Evolutionary conservation across 306 rosid genomes (phyloP).

Genomic region (Trichosanthes cucumerina): DNA sequence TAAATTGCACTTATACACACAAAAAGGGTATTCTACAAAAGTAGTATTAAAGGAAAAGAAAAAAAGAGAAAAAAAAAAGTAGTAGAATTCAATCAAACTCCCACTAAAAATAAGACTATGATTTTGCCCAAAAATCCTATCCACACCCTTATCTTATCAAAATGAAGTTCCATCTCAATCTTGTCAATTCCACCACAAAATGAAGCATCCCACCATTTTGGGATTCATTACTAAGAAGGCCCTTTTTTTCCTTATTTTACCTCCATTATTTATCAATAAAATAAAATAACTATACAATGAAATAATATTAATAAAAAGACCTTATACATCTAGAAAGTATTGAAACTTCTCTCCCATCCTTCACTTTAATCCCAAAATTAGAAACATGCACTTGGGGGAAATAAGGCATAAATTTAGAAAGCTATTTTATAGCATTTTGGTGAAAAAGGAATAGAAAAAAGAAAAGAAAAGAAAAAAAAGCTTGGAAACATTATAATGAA

Average conservation of each 20-base stretch:
- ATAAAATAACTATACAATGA: background rate
- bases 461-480: background rate
- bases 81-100: background rate
- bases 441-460: background rate
- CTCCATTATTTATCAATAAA: background rate
- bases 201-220: background rate
- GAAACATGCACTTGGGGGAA: background rate
- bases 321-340: background rate
- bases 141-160: slow-evolving; percentile 7
- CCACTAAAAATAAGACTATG: background rate
- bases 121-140: background rate
- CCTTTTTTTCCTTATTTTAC: background rate
- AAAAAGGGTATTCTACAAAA: background rate
- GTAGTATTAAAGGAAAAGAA: background rate
- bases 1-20: background rate
- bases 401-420: background rate
- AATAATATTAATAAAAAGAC: background rate
- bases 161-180: background rate
- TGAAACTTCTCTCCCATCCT: background rate
- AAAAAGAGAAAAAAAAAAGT: background rate
- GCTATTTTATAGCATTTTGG: background rate
- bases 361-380: background rate
- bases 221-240: background rate
- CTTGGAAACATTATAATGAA: background rate
- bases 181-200: background rate